Evolutionary conservation across 139 green algal species (phyloP).

Genomic region (Chlamydomonas asymmetrica): DNA sequence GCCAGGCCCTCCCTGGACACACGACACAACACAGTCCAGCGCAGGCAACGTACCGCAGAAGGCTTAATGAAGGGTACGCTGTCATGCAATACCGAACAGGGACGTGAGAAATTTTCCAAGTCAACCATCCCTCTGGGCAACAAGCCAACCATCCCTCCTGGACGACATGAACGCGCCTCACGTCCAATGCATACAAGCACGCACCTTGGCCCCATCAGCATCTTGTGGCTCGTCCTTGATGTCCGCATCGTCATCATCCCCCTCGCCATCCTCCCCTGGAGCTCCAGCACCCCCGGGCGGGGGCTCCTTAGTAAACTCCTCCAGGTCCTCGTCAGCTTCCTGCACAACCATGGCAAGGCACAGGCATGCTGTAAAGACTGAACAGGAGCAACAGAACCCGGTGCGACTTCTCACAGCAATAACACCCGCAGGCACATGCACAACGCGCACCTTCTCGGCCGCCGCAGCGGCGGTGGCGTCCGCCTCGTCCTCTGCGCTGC

Average conservation of each 20-base stretch:
- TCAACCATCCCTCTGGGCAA: too few species aligned
- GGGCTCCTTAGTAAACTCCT: slow-evolving; percentile 52
- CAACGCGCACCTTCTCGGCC: slow-evolving; percentile 30
- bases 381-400: neutral
- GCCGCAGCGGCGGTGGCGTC: slow-evolving; percentile 63
- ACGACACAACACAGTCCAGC: neutral
- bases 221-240: too few species aligned
- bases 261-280: slow-evolving; percentile 17
- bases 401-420: neutral
- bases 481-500: slow-evolving; percentile 76
- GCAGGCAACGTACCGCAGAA: neutral
- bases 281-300: slow-evolving; percentile 16
- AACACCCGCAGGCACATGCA: neutral
- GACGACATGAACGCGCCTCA: too few species aligned
- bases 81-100: too few species aligned
- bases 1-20: neutral
- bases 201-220: slow-evolving; percentile 4
- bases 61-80: neutral
- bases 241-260: slow-evolving; percentile 17
- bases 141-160: too few species aligned
- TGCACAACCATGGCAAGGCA: too few species aligned
- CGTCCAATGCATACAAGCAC: too few species aligned
- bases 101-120: too few species aligned
- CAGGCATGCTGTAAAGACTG: neutral
- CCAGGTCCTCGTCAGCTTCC: slow-evolving; percentile 51